Percentiles rank a stretch among this genome's conserved stretches.
These are phyloP conservation scores for Penicillium pancosmium DNA, from an alignment of 495 filamentous ascomycete genomes.

Conservation along the genomic window DNA sequence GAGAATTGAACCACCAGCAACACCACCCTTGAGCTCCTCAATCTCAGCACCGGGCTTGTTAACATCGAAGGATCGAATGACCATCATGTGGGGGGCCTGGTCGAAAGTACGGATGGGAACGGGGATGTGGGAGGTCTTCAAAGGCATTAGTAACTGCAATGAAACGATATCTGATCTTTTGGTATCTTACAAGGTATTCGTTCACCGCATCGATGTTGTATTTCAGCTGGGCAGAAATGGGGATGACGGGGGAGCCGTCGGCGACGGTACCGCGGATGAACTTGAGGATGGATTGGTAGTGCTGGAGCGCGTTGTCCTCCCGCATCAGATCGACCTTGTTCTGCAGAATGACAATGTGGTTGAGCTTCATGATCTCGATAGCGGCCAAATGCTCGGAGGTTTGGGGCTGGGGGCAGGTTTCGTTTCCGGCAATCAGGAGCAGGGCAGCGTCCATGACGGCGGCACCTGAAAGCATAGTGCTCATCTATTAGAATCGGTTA, in stretches of 20 bases:
- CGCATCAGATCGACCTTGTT: constrained; percentile 99
- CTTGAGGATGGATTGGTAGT: constrained; percentile 94
- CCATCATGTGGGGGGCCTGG: constrained; percentile 92
- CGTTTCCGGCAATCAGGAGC: constrained; percentile 96
- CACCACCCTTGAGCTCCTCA: constrained; percentile 97
- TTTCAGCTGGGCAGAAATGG: constrained; percentile 97
- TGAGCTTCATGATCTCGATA: constrained; percentile 98
- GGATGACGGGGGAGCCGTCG: constrained; percentile 93
- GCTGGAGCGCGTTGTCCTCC: constrained; percentile 86
- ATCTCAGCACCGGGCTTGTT: constrained; percentile 99
- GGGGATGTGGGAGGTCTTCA: constrained; percentile 65
- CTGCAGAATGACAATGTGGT: constrained; percentile 98
- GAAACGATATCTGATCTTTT: too few species aligned
- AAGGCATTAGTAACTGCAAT: too few species aligned
- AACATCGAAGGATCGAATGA: constrained; percentile 98
- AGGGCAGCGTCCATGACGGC: constrained; percentile 99
- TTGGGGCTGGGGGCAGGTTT: constrained; percentile 98
- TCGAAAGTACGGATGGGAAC: constrained; percentile 88
- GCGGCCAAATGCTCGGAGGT: constrained; percentile 98
- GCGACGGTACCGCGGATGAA: constrained; percentile 98
- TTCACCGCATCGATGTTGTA: constrained; percentile 99
- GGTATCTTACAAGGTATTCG: constrained; percentile 76
- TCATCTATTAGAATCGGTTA: constrained; percentile 60
- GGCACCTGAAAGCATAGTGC: constrained; percentile 98
- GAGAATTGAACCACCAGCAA: constrained; percentile 94